phyloP scores from a whole-genome alignment of 2,329 filamentous ascomycete species.

The Escovopsis sp. region DNA sequence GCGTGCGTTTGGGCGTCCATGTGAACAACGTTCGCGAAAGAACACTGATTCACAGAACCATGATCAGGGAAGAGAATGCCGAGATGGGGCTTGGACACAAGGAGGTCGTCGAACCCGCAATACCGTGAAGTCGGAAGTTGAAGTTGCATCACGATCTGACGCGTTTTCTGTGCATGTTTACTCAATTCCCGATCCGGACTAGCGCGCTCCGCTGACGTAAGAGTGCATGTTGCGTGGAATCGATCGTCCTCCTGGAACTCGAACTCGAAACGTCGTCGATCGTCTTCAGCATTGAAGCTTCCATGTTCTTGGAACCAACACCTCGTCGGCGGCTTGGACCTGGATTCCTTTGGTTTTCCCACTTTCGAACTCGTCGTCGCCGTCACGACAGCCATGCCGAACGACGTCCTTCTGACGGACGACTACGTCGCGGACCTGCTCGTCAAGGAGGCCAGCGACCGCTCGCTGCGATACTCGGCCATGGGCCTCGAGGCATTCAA shows the following conservation, averaged over 20 bases:
- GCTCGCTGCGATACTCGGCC: conserved; percentile 56
- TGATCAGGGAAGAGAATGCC: no score
- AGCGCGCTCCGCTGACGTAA: background rate
- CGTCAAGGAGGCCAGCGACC: conserved; percentile 61
- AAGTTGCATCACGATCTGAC: no score
- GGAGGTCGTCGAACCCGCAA: no score
- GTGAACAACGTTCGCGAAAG: background rate
- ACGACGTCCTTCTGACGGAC: conserved; percentile 46
- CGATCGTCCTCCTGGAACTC: no score
- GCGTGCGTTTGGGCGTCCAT: no score
- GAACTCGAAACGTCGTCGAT: no score
- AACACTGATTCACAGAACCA: background rate
- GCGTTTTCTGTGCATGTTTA: background rate
- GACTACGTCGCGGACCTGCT: conserved; percentile 71
- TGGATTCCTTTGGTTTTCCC: background rate
- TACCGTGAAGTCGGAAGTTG: no score
- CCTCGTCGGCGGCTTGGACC: no score
- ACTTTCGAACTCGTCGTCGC: background rate
- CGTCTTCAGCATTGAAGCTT: no score
- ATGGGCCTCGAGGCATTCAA: conserved; percentile 55
- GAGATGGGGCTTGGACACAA: no score
- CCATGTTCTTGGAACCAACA: no score
- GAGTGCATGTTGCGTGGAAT: no score
- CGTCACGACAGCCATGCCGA: conserved; percentile 18
- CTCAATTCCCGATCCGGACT: background rate